Evolutionary conservation across 306 rosid species (phyloP), one percentile per base, ranked within the genome.

Genomic region (Vigna unguiculata): DNA sequence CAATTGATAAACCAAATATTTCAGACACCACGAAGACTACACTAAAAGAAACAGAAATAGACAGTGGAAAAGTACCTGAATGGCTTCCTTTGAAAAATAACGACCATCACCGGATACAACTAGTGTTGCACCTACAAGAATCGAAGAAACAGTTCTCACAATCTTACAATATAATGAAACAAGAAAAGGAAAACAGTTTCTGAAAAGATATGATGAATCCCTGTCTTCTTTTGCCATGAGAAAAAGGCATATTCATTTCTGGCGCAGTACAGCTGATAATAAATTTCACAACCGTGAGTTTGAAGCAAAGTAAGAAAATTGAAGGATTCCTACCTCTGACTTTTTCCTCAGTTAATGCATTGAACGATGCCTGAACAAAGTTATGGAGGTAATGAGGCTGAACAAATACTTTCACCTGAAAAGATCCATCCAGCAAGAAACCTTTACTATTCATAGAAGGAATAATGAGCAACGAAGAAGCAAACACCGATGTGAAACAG

Each of bases 101-200:
- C 99, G 99, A 48, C 99, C 99, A 89, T 96, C 99, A 46, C 99
- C 98, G 69, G 99, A 96, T 58, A 92, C 98, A 88, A 96, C 98
- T 40, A 96, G 89, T 40, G 93, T 91, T 17, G 92, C 97, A 75
- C 98, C 98, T 96, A 63, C 77, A 92, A 66, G 59, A 51, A 74
- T 22, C 25, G 43, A 74, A 75, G 68, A 43, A 47, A 70, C n/a
- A 53, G 34, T 16, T 64, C 60, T 77, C 16, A 72, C 9, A 9
- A 48, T 43, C 73, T 74, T 55, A 47, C 24, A 62, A 53, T 68
- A 61, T 17, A 68, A 69, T 61, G 14, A 47, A 70, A 58, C 15
- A 40, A 48, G 20, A 43, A 69, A 62, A 28, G 30, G 41, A 69
- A 71, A 75, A 9, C 63, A 63, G n/a, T 34, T 30, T 48, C 36